Evolutionary conservation across 176 grass and related monocot species (phyloP), one percentile per base, ranked within the genome.

Genomic region (Thalia dealbata): DNA sequence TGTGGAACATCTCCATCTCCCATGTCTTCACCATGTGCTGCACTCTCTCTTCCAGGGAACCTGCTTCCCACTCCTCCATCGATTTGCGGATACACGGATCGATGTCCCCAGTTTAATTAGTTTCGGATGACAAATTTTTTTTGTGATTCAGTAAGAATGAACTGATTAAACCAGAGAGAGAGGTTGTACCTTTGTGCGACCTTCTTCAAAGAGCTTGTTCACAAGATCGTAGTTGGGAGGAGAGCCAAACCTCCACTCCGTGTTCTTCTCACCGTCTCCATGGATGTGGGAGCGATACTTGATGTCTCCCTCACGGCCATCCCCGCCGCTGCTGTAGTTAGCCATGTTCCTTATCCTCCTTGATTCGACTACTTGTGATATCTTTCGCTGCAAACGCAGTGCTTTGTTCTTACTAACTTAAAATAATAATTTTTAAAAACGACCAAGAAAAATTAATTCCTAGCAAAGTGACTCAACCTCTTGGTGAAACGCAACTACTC

Each of bases 1-100:
- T 78, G 76, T 78, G 30, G 64, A 78, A 78, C 65, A 78, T 60
- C 51, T 78, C 76, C 76, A 78, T 69, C 62, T 69, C 64, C 64
- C 64, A 60, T 11, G 64, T 69, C 76, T 69, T 78, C 76, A 78
- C 76, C 65, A 78, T 27, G 29, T 78, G 76, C 66, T 78, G 50
- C 65, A 61, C 50, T 46, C 6, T 60, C 65, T 78, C 76, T 58
- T 69, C 76, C 48, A 78, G 26, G 7, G 76, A 78, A 13, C 76
- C 76, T 45, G 63, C 3, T 30, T 52, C 64, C 76, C 76, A 78
- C 25, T 42, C 76, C 76, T 69, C 67, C n/a, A n/a, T n/a, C n/a
- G 14, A 42, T 24, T 65, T 14, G 13, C 19, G 7, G 10, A 30
- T 13, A 52, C n/a, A n/a, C n/a, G n/a, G n/a, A n/a, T n/a, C n/a